Percentiles rank a stretch among this genome's conserved stretches.
phyloP scores from a whole-genome alignment of 2,329 filamentous ascomycete species.

The Mollisia scopiformis region DNA sequence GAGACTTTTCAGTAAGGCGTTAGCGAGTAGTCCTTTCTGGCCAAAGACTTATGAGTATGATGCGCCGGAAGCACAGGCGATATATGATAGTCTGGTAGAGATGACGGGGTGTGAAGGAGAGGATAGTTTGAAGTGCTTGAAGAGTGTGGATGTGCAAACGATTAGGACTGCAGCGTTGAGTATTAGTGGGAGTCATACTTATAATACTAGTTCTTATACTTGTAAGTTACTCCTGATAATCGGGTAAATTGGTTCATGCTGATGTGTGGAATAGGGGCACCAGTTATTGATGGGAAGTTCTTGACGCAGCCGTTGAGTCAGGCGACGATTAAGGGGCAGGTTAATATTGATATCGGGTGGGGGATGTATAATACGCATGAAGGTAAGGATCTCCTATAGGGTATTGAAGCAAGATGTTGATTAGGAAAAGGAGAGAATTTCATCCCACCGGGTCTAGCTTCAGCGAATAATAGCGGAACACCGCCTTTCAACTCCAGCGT shows the following conservation, averaged over 20 bases:
- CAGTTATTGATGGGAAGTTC: conserved; percentile 60
- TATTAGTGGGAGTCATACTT: conserved; percentile 52
- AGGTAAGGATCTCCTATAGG: conserved; percentile 19
- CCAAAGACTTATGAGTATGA: conserved; percentile 56
- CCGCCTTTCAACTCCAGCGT: conserved; percentile 52
- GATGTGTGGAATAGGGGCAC: conserved; percentile 44
- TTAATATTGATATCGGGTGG: conserved; percentile 51
- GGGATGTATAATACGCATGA: conserved; percentile 66
- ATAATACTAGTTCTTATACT: conserved; percentile 58
- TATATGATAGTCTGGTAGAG: conserved; percentile 49
- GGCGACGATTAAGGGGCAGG: conserved; percentile 39
- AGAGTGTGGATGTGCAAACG: conserved; percentile 53
- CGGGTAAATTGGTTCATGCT: neutral
- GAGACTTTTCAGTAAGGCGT: conserved; percentile 51
- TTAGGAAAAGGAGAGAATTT: conserved; percentile 56
- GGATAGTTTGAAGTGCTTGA: conserved; percentile 57
- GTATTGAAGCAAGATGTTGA: neutral
- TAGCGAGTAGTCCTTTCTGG: conserved; percentile 55
- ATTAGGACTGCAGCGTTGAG: conserved; percentile 54
- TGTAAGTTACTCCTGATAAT: conserved; percentile 31
- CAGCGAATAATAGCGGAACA: conserved; percentile 34
- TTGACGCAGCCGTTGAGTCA: conserved; percentile 49
- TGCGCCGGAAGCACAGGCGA: conserved; percentile 46
- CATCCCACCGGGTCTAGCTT: conserved; percentile 51
- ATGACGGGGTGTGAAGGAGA: conserved; percentile 44